phyloP scores from a whole-genome alignment of 257 asterid species.

The Gardenia jasminoides region DNA sequence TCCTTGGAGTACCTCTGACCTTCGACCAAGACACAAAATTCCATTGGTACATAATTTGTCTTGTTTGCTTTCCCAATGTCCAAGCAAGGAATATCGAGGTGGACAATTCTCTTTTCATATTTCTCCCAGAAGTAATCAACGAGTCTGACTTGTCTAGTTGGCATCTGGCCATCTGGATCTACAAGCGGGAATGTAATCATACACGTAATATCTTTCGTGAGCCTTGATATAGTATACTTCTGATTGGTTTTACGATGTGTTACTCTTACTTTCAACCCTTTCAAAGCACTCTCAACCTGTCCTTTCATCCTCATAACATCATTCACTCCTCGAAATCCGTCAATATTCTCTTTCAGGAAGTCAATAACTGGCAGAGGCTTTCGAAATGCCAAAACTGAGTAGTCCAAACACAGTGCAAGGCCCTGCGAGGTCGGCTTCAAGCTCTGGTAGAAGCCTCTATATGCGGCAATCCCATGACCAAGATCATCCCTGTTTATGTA shows the following conservation, averaged over 20 bases:
- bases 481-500: conserved; percentile 30
- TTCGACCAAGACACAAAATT: conserved; percentile 58
- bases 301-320: conserved; percentile 17
- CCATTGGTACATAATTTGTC: conserved; percentile 60
- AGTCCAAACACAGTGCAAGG: conserved; percentile 55
- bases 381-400: conserved; percentile 46
- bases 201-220: conserved; percentile 23
- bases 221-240: conserved; percentile 41
- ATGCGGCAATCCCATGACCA: conserved; percentile 46
- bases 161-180: conserved; percentile 46
- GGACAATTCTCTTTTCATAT: conserved; percentile 39
- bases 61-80: conserved; percentile 44
- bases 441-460: conserved; percentile 58
- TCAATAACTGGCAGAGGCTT: conserved; percentile 51
- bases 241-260: conserved; percentile 59
- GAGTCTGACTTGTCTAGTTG: conserved; percentile 23
- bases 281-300: conserved; percentile 27
- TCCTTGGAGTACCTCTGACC: conserved; percentile 70
- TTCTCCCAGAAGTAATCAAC: conserved; percentile 53
- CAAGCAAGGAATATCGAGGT: conserved; percentile 54
- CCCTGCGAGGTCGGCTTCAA: conserved; percentile 62
- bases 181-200: conserved; percentile 27
- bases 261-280: conserved; percentile 62
- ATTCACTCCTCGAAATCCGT: conserved; percentile 14
- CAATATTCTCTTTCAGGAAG: conserved; percentile 34